Percentiles rank a stretch among this genome's conserved stretches.
Conservation (phyloP, 2,329 filamentous ascomycete species). For the Paracoccidioides brasiliensis region DNA sequence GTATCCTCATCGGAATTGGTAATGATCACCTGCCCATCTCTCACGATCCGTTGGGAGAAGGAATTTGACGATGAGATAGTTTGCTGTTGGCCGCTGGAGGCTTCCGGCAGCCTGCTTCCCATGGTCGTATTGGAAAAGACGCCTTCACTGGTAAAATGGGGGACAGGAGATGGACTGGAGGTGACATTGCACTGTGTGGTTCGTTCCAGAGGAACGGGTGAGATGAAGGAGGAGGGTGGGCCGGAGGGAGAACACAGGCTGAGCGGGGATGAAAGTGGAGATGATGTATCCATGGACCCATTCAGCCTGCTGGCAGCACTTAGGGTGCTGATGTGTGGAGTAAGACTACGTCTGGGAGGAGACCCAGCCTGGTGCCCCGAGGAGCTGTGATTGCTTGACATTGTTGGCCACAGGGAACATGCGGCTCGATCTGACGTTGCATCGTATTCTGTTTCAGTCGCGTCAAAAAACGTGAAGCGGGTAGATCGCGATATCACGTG, state of each 20-base stretch:
- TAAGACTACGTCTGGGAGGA: background rate
- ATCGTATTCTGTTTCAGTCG: background rate
- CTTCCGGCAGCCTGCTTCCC: background rate
- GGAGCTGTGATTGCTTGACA: background rate
- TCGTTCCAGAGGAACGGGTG: background rate
- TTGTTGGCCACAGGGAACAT: background rate
- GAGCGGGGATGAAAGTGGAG: background rate
- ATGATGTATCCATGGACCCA: background rate
- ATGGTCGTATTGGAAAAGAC: background rate
- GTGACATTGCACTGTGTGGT: background rate
- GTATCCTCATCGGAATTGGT: constrained; percentile 58
- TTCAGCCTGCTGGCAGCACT: background rate
- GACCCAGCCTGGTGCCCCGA: background rate
- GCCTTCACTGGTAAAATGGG: background rate
- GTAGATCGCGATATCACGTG: constrained; percentile 3
- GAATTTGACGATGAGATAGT: constrained; percentile 4
- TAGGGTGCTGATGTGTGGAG: background rate
- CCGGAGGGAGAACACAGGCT: background rate
- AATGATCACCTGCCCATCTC: constrained; percentile 41
- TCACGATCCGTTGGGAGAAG: constrained; percentile 27
- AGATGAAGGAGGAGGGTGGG: background rate
- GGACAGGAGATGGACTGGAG: background rate
- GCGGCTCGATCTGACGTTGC: background rate
- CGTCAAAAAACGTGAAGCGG: background rate
- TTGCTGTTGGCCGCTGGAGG: background rate